phyloP scores from a whole-genome alignment of 164 flowering plant species.

The Vitis rupestris region DNA sequence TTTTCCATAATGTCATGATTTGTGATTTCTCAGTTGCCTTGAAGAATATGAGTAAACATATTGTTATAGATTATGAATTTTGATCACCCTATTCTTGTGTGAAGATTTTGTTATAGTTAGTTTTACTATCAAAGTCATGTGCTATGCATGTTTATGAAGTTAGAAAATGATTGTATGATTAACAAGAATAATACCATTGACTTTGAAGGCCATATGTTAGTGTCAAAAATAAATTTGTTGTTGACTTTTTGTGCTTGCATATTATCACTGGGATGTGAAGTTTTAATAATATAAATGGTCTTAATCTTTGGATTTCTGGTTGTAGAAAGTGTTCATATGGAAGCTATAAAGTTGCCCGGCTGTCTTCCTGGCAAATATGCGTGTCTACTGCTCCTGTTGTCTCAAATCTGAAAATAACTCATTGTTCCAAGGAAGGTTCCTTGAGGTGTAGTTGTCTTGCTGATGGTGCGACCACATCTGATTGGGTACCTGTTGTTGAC shows the following conservation, averaged over 20 bases:
- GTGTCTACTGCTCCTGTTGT: conserved; percentile 13
- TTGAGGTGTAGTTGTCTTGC: conserved; percentile 46
- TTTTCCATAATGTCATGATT: not conserved
- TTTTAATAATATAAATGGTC: not conserved
- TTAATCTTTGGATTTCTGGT: conserved; percentile 5
- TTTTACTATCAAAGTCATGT: not conserved
- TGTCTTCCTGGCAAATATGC: conserved; percentile 16
- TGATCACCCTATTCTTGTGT: too few species aligned
- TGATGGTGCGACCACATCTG: conserved; percentile 41
- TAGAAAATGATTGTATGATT: too few species aligned
- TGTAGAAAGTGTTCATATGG: conserved; percentile 31
- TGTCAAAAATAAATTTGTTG: too few species aligned
- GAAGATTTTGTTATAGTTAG: not conserved
- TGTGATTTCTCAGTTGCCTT: not conserved
- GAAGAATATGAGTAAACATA: not conserved
- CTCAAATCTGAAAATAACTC: conserved; percentile 15
- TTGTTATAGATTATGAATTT: not conserved
- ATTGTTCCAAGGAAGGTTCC: conserved; percentile 14
- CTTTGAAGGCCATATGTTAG: too few species aligned
- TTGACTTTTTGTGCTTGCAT: not conserved
- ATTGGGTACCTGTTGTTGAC: conserved; percentile 59
- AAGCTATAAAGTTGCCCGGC: conserved; percentile 13
- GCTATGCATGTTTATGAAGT: too few species aligned
- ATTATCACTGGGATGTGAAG: not conserved
- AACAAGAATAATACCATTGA: too few species aligned